These are phyloP conservation scores for Kwoniella sp. DNA, from an alignment of 768 basidiomycete species.

Conservation along the genomic window DNA sequence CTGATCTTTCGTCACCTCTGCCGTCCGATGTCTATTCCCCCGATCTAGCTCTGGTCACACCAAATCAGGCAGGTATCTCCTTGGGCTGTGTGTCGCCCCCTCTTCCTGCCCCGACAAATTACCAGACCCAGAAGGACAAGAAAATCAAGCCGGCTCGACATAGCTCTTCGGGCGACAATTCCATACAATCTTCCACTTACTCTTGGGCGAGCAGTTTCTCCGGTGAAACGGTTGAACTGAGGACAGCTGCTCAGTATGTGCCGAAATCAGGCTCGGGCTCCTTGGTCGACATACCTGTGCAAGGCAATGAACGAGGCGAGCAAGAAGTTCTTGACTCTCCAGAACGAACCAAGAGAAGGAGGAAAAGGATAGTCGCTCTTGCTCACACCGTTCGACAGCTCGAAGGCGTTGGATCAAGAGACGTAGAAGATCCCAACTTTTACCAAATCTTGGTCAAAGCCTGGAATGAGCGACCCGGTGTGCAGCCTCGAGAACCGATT, in stretches of 20 bases:
- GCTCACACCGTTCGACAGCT: conserved; percentile 47
- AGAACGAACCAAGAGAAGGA: conserved; percentile 19
- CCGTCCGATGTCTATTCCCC: conserved; percentile 22
- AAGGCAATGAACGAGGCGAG: conserved; percentile 3
- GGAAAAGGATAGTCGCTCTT: conserved; percentile 43
- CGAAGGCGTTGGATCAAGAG: conserved; percentile 41
- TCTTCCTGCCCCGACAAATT: not conserved
- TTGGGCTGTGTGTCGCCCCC: conserved; percentile 11
- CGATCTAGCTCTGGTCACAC: conserved; percentile 20
- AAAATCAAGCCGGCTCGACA: not conserved
- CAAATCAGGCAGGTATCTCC: conserved; percentile 14
- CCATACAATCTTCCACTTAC: conserved; percentile 36
- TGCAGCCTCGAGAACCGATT: conserved; percentile 15
- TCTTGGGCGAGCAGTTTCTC: conserved; percentile 47
- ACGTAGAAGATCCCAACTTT: conserved; percentile 43
- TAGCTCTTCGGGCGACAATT: conserved; percentile 8
- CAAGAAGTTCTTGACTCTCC: conserved; percentile 29
- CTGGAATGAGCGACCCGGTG: conserved; percentile 37
- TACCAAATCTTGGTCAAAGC: conserved; percentile 37
- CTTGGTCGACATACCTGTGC: not conserved
- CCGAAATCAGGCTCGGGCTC: conserved; percentile 10
- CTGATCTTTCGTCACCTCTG: conserved; percentile 9
- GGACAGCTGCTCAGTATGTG: conserved; percentile 41
- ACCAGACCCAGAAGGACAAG: not conserved
- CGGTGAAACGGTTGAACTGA: conserved; percentile 43